A percentile compares a stretch with the other conserved stretches of the same genome.
Conservation (phyloP, 805 yeast genomes). For the Barnettozyma siamensis region DNA sequence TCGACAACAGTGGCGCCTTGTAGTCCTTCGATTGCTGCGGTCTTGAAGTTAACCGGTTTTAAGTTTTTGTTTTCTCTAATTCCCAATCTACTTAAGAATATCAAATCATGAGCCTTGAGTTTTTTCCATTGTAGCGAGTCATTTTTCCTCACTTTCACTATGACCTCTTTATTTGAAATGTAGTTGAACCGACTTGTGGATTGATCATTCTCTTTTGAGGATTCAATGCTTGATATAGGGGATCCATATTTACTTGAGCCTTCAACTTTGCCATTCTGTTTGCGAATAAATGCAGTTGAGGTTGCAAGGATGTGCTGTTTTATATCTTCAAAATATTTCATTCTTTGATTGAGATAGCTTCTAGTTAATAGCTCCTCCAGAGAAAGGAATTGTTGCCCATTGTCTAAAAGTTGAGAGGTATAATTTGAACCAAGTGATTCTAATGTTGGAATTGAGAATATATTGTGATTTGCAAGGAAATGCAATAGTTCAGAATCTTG, state of each 20-base stretch:
- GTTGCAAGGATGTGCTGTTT: conserved; percentile 11
- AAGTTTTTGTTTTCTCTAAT: too few species aligned
- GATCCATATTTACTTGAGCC: conserved; percentile 18
- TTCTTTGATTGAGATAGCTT: conserved; percentile 3
- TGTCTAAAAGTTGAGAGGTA: neutral
- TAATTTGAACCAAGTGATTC: neutral
- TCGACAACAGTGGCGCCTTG: neutral
- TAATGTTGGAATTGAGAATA: neutral
- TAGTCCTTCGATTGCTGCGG: neutral
- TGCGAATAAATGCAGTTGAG: conserved; percentile 11
- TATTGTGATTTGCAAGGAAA: neutral
- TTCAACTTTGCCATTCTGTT: conserved; percentile 8
- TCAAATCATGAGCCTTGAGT: too few species aligned
- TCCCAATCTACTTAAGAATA: too few species aligned
- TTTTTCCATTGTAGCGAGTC: too few species aligned
- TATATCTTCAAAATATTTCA: conserved; percentile 3
- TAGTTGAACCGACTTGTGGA: neutral
- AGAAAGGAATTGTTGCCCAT: conserved; percentile 3
- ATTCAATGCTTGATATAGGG: conserved; percentile 1
- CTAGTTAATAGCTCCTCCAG: conserved; percentile 11
- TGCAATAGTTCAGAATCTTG: neutral
- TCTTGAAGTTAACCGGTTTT: neutral
- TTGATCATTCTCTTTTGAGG: neutral
- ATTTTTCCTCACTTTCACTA: too few species aligned
- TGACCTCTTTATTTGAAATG: too few species aligned